Conservation (phyloP, 2,329 filamentous ascomycete genomes). For the Coniella lustricola region DNA sequence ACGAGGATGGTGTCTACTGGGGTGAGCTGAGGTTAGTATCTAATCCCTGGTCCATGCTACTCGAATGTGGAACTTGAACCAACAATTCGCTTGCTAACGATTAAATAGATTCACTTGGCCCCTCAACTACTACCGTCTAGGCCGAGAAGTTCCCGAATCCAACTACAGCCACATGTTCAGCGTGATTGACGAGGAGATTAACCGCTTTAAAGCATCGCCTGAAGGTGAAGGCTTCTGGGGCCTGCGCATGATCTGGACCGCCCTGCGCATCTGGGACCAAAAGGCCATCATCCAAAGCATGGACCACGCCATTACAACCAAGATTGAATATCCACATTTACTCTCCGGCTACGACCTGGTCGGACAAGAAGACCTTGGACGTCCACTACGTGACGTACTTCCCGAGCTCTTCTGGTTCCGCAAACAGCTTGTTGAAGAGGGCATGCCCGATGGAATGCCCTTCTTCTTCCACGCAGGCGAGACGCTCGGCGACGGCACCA, state of each 20-base stretch:
- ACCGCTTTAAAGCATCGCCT: slow-evolving; percentile 63
- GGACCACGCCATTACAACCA: slow-evolving; percentile 80
- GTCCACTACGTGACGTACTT: slow-evolving; percentile 67
- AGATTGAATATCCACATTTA: slow-evolving; percentile 69
- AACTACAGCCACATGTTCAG: slow-evolving; percentile 65
- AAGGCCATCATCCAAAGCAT: slow-evolving; percentile 69
- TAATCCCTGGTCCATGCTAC: too few species aligned
- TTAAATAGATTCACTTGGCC: slow-evolving; percentile 58
- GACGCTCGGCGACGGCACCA: slow-evolving; percentile 66
- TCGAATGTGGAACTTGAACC: too few species aligned
- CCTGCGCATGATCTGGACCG: slow-evolving; percentile 77
- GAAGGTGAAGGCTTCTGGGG: slow-evolving; percentile 78
- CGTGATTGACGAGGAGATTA: slow-evolving; percentile 70
- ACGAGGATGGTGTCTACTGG: slow-evolving; percentile 78
- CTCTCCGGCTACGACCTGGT: slow-evolving; percentile 87
- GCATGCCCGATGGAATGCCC: slow-evolving; percentile 61
- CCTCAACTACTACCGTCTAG: slow-evolving; percentile 60
- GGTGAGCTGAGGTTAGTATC: slow-evolving; percentile 60
- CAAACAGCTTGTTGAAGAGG: slow-evolving; percentile 71
- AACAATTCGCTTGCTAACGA: not conserved
- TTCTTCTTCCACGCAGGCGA: slow-evolving; percentile 97
- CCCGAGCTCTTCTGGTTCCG: slow-evolving; percentile 92
- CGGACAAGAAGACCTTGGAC: slow-evolving; percentile 75
- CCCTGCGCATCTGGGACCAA: slow-evolving; percentile 56
- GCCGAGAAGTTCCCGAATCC: slow-evolving; percentile 56